Conservation (phyloP, 2,329 filamentous ascomycete species). For the Colletotrichum eremochloae region DNA sequence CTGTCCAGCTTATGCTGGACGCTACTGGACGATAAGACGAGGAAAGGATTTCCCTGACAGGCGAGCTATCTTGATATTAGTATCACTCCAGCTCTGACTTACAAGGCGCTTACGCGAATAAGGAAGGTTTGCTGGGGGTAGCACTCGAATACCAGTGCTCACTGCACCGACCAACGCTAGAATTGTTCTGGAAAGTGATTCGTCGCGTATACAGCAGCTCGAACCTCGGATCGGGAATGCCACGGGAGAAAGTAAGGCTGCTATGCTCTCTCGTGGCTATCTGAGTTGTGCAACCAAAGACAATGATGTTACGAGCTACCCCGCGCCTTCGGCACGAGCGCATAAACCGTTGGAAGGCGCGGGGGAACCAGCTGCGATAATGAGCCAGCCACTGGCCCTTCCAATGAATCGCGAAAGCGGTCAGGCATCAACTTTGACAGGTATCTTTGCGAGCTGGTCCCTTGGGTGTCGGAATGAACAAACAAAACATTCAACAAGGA, state of each 20-base stretch:
- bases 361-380: background rate
- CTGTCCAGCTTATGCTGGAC: background rate
- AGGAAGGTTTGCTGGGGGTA: background rate
- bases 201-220: background rate
- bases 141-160: background rate
- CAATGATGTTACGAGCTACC: background rate
- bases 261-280: background rate
- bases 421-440: background rate
- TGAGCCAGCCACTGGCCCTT: background rate
- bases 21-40: background rate
- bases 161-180: slow-evolving; percentile 17
- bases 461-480: background rate
- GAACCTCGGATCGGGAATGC: background rate
- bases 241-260: background rate
- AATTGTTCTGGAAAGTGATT: slow-evolving; percentile 21
- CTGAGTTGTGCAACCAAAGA: background rate
- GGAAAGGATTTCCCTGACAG: background rate
- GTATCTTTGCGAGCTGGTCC: background rate
- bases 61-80: too few species aligned
- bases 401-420: background rate
- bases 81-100: background rate
- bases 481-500: slow-evolving; percentile 9
- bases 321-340: background rate
- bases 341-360: background rate
- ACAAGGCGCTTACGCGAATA: background rate